Conservation (phyloP, 208 protist genomes). For the Crithidia bombi region DNA sequence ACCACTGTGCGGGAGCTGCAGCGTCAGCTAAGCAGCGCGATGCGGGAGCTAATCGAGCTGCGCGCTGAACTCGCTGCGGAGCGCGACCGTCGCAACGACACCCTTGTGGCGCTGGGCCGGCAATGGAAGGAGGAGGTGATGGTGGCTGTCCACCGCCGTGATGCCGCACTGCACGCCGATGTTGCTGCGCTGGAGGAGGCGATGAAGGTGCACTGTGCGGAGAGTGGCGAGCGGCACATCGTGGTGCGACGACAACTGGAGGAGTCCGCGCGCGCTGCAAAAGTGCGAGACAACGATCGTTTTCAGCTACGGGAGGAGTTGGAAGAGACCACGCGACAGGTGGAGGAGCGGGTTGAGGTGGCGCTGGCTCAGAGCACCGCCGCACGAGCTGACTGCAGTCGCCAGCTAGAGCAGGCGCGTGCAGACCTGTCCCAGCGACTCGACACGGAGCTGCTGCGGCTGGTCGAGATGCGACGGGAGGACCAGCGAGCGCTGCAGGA, state of each 20-base stretch:
- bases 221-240: constrained; percentile 36
- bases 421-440: constrained; percentile 60
- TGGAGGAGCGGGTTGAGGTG: constrained; percentile 54
- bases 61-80: constrained; percentile 65
- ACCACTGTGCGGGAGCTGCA: constrained; percentile 44
- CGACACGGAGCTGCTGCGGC: constrained; percentile 70
- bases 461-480: constrained; percentile 69
- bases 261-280: constrained; percentile 41
- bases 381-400: constrained; percentile 57
- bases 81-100: constrained; percentile 63
- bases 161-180: constrained; percentile 50
- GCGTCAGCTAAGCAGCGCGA: constrained; percentile 59
- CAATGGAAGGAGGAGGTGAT: constrained; percentile 82
- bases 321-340: constrained; percentile 38
- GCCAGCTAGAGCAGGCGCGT: constrained; percentile 67
- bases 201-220: constrained; percentile 39
- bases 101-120: constrained; percentile 55
- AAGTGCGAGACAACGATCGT: constrained; percentile 51
- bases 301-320: constrained; percentile 75
- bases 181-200: constrained; percentile 54
- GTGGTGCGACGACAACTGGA: constrained; percentile 64
- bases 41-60: constrained; percentile 66
- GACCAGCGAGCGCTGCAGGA: constrained; percentile 59
- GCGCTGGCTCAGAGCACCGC: constrained; percentile 51
- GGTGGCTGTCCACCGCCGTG: constrained; percentile 66